Conservation (phyloP, 2,329 filamentous ascomycete genomes). For the Chaetomium olivaceum region DNA sequence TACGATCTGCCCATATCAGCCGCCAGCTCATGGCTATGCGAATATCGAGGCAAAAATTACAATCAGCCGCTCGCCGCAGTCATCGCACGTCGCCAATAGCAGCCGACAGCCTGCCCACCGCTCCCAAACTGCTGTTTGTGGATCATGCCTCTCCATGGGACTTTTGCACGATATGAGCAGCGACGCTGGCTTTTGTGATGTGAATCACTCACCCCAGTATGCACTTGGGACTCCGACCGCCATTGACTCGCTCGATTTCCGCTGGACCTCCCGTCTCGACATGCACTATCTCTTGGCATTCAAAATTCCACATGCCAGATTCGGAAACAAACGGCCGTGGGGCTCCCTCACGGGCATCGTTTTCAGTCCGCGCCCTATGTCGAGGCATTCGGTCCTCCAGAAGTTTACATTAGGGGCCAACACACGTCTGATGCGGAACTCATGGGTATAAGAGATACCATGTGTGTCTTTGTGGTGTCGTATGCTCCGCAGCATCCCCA, state of each 20-base stretch:
- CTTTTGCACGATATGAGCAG: not conserved
- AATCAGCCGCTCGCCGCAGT: not conserved
- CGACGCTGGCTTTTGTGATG: not conserved
- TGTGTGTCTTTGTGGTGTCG: not conserved
- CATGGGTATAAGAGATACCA: not conserved
- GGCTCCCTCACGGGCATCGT: not conserved
- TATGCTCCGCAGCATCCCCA: not conserved
- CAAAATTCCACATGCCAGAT: conserved; percentile 1
- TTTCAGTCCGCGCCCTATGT: not conserved
- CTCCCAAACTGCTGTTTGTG: not conserved
- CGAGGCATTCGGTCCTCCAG: not conserved
- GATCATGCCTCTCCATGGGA: not conserved
- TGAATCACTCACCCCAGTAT: not conserved
- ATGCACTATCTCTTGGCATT: not conserved
- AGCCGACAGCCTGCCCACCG: not conserved
- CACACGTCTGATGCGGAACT: too few species aligned
- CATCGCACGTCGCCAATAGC: not conserved
- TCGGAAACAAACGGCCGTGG: not conserved
- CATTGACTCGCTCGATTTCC: not conserved
- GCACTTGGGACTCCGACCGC: not conserved
- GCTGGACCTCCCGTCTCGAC: not conserved
- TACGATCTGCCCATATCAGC: not conserved
- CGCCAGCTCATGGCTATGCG: not conserved
- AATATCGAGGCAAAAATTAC: not conserved
- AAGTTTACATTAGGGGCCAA: not conserved